Base-by-base conservation (phyloP, 306 rosid species). In the Lagenaria siceraria region DNA sequence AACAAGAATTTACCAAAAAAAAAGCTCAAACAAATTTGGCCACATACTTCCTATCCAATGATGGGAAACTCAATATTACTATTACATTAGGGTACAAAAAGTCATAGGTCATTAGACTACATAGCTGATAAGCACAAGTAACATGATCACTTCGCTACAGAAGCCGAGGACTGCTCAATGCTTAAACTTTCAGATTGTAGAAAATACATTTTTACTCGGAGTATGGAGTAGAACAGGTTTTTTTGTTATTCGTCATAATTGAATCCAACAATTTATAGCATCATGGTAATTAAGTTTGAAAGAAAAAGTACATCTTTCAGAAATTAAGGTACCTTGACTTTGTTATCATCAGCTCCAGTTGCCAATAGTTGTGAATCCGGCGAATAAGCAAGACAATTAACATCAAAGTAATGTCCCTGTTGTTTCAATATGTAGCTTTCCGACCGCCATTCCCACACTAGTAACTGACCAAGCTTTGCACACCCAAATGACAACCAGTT, bases 331-430 rank as follows among this genome's bases (percentile, higher is more conserved):
- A 93, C 99, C 97, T 92, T 95, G 81, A 95, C 93, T 95, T 95
- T 95, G 81, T 95, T 95, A 88, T 95, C 99, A 88, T 95, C 99
- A 1, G 97, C 97, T 74, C 99, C 99, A 4, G 97, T 95, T 38
- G 99, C 97, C 79, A 95, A 85, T 1, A 90, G 88, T 81, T 90
- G 98, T 0, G 98, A 84, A 78, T 94, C 98, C 3, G 85, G 87
- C 0, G 98, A 91, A 83, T 94, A 94, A 0, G 98, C 95, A 31
- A 94, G 79, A 58, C 92, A 87, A 75, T 94, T 94, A 15, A 92
- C 97, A 83, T 94, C 98, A 80, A 92, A 95, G 79, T 86, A 95
- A 80, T 95, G 99, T n/a, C 99, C 99, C 84, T 92, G 99, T 84
- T 95, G 99, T 86, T 92, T 95, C 90, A 90, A 81, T 78, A 89